Evolutionary conservation across 345 rosid species (phyloP).

Genomic region (Raphanus sativus): DNA sequence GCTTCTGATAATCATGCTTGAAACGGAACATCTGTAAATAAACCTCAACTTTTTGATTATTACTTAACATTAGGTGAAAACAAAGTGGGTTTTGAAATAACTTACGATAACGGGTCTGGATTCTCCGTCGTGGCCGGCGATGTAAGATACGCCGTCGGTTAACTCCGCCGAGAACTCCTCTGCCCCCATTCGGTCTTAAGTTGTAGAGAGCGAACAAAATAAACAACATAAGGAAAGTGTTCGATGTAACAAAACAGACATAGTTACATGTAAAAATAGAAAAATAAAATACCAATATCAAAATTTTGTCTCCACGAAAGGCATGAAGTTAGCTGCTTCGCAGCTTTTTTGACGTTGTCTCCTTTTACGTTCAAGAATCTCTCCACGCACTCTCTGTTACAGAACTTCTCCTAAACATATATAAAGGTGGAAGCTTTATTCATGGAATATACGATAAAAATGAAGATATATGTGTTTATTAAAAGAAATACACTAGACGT

Average conservation of each 20-base stretch:
- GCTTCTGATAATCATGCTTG: slow-evolving; percentile 85
- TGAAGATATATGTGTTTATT: not conserved
- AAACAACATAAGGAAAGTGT: not conserved
- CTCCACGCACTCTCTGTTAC: slow-evolving; percentile 74
- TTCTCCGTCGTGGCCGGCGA: slow-evolving; percentile 86
- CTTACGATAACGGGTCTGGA: slow-evolving; percentile 79
- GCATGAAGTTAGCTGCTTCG: slow-evolving; percentile 72
- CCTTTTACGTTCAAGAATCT: slow-evolving; percentile 78
- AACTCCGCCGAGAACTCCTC: slow-evolving; percentile 93
- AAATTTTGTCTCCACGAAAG: slow-evolving; percentile 87
- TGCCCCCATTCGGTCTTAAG: slow-evolving; percentile 68
- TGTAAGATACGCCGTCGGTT: slow-evolving; percentile 75
- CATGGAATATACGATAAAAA: not conserved
- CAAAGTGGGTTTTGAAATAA: not conserved
- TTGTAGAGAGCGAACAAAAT: not conserved
- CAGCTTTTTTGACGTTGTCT: slow-evolving; percentile 78
- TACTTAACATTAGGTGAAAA: not conserved
- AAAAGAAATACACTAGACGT: not conserved
- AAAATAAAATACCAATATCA: slow-evolving; percentile 57
- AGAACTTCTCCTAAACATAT: slow-evolving; percentile 72
- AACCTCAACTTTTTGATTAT: not conserved
- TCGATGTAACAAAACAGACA: not conserved
- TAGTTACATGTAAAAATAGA: not conserved
- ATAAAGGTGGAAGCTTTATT: not conserved
- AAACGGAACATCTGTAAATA: slow-evolving; percentile 70